phyloP scores from a whole-genome alignment of 257 asterid species.

The Thymus mandschuricus region DNA sequence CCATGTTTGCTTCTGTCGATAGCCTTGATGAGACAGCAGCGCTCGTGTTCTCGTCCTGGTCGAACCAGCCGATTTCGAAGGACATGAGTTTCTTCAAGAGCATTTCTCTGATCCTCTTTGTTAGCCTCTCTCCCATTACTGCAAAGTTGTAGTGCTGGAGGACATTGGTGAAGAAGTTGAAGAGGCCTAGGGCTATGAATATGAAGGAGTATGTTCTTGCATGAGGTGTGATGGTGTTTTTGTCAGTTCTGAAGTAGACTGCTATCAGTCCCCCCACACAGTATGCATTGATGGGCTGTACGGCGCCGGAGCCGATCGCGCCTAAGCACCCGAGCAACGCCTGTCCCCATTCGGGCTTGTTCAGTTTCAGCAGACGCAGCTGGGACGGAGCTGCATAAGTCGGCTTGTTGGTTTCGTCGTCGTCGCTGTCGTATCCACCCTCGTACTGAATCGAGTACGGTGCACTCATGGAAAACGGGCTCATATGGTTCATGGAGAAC shows the following conservation, averaged over 20 bases:
- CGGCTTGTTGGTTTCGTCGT: conserved; percentile 37
- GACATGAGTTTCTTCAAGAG: conserved; percentile 55
- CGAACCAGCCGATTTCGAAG: conserved; percentile 66
- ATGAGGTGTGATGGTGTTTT: conserved; percentile 51
- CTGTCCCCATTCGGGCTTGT: conserved; percentile 61
- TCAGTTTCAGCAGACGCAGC: conserved; percentile 66
- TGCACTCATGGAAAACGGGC: conserved; percentile 71
- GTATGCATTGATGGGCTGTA: conserved; percentile 69
- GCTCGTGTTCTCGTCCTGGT: conserved; percentile 57
- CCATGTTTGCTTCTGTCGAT: conserved; percentile 62
- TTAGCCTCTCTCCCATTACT: conserved; percentile 63
- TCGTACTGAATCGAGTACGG: conserved; percentile 66
- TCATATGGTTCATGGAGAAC: conserved; percentile 47
- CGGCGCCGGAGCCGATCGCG: conserved; percentile 71
- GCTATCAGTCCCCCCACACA: conserved; percentile 65
- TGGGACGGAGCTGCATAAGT: conserved; percentile 60
- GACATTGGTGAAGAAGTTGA: conserved; percentile 58
- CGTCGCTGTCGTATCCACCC: conserved; percentile 56
- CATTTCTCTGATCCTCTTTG: conserved; percentile 55
- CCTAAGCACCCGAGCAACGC: conserved; percentile 76
- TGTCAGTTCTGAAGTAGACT: conserved; percentile 56
- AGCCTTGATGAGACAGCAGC: conserved; percentile 62
- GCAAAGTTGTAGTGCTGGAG: conserved; percentile 68
- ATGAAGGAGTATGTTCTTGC: conserved; percentile 50
- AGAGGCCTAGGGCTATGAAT: conserved; percentile 57